phyloP scores from a whole-genome alignment of 805 yeast genomes.

The Barnettozyma botsteinii region DNA sequence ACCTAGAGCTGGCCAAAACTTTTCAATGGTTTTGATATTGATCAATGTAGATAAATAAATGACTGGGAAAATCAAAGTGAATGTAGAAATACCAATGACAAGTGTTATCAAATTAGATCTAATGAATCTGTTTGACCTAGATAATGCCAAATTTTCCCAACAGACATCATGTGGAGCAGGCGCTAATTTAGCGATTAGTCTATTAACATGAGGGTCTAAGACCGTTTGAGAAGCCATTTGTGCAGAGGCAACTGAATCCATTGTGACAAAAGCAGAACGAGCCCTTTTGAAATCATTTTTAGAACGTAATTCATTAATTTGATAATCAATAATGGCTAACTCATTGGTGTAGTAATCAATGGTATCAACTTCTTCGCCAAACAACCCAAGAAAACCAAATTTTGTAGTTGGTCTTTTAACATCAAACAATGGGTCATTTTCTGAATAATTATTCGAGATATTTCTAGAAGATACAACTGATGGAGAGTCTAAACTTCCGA shows the following conservation, averaged over 20 bases:
- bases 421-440: conserved; percentile 4
- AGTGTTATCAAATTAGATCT: conserved; percentile 39
- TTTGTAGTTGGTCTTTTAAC: conserved; percentile 32
- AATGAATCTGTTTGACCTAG: conserved; percentile 61
- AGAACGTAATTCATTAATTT: conserved; percentile 61
- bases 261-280: conserved; percentile 88
- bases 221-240: conserved; percentile 97
- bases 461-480: conserved; percentile 16
- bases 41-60: conserved; percentile 77
- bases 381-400: conserved; percentile 49
- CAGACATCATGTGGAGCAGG: conserved; percentile 95
- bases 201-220: conserved; percentile 81
- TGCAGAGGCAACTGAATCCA: conserved; percentile 93
- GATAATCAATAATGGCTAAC: conserved; percentile 62
- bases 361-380: conserved; percentile 74
- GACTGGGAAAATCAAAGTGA: conserved; percentile 78
- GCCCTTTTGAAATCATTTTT: conserved; percentile 67
- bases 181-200: conserved; percentile 76
- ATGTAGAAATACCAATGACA: conserved; percentile 46
- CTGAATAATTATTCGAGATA: not conserved
- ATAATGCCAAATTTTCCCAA: conserved; percentile 83
- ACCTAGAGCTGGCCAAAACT: conserved; percentile 82
- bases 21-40: conserved; percentile 70
- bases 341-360: conserved; percentile 67
- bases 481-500: conserved; percentile 25